Evolutionary conservation across 179 eudicot species (phyloP).

Genomic region (Sideroxylon spinosum): DNA sequence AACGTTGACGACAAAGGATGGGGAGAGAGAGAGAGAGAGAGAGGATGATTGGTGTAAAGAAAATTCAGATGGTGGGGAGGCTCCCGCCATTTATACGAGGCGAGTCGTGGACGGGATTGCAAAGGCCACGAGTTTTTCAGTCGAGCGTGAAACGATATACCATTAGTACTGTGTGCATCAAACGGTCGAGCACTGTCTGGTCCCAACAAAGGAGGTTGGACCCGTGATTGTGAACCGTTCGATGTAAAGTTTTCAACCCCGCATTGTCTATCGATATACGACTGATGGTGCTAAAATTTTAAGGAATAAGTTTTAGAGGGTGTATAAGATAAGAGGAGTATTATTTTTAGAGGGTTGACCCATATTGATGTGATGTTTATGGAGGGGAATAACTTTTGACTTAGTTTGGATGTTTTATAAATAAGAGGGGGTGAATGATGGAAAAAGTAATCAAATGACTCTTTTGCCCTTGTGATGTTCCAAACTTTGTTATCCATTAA

Average conservation of each 20-base stretch:
- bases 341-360: no score
- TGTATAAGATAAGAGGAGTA: no score
- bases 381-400: no score
- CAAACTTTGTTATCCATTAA: no score
- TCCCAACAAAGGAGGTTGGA: neutral
- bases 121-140: neutral
- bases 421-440: no score
- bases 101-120: neutral
- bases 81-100: conserved; percentile 40
- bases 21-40: conserved; percentile 1
- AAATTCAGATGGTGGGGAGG: neutral
- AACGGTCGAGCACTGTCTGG: neutral
- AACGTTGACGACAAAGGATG: conserved; percentile 30
- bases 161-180: neutral
- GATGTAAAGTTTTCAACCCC: neutral
- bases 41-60: neutral
- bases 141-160: neutral
- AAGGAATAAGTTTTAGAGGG: no score
- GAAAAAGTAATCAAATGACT: no score
- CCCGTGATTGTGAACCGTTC: neutral
- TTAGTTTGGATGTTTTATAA: no score
- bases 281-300: no score
- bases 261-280: no score
- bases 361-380: no score
- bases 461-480: no score